Evolutionary conservation across 768 basidiomycete genomes (phyloP), one percentile per base, ranked within the genome.

Genomic region (button mushroom (Agaricus bisporus)): DNA sequence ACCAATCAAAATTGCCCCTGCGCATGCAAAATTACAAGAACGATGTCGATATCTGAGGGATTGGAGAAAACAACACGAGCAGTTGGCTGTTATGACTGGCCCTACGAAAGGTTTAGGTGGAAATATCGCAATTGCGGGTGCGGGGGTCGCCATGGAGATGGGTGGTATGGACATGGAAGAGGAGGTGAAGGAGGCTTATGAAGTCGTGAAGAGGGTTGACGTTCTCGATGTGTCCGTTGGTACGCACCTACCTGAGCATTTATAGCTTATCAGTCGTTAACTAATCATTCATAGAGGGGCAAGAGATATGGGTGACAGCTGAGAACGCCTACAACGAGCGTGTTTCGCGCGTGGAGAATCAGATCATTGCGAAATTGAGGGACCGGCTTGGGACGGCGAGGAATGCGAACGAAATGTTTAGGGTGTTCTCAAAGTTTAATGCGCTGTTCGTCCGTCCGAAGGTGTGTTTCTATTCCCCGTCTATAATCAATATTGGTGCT

Each of bases 401-500:
- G 29, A 99, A 98, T 66, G 95, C 97, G 14, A 95, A 97, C 66
- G 97, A 98, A 72, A 99, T 98, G 97, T 98, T 99, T 72, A 80
- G 95, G 48, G 95, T 98, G 42, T 98, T 99, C 70, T 95, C 92
- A 15, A 95, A 95, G 70, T 98, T 98, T 76, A 98, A 99, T 66
- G 91, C 94, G 0, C 70, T 98, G 22, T 58, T 60, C 20, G 58
- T 60, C 15, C 48, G 60, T 14, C 57, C 57, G 11, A 58, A 60
- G 57, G 59, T 60, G 9, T 22, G 49, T 28, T 20, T 37, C 8
- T 10, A n/a, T 28, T 14, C 41, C 14, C 15, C 36, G 11, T 18
- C n/a, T 10, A 17, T 14, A 11, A 36, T 28, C 5, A 32, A 9
- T 12, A 12, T 10, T 49, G 26, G 18, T 32, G 39, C 8, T 55